Conservation (phyloP, 2,329 filamentous ascomycete species). For the Zymoseptoria brevis region DNA sequence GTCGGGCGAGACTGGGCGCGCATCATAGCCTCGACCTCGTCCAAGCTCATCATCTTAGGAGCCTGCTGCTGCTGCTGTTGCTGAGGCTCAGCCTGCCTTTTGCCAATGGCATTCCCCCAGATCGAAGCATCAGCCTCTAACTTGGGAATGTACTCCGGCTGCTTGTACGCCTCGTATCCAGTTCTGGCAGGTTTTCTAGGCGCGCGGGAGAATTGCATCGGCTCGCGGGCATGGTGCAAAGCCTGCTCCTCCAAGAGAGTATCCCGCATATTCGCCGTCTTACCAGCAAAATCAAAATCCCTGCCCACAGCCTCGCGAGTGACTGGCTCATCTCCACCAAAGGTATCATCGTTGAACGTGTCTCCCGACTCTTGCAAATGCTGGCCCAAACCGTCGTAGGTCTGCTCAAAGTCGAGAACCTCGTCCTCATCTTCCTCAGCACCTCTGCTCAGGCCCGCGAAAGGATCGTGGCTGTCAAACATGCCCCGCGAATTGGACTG, state of each 20-base stretch:
- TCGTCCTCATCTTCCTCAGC: conserved; percentile 48
- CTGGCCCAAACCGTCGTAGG: conserved; percentile 89
- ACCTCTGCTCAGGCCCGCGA: conserved; percentile 65
- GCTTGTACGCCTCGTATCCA: conserved; percentile 87
- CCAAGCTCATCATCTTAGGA: conserved; percentile 86
- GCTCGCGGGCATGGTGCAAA: conserved; percentile 68
- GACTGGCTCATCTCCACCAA: conserved; percentile 46
- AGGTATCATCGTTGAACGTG: conserved; percentile 95
- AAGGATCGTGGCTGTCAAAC: conserved; percentile 68
- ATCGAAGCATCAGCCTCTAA: conserved; percentile 88
- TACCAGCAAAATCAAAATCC: conserved; percentile 95
- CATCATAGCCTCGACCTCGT: conserved; percentile 95
- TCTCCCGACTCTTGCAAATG: conserved; percentile 87
- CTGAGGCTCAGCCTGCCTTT: conserved; percentile 31
- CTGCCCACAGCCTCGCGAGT: conserved; percentile 59
- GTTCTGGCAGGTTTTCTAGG: conserved; percentile 57
- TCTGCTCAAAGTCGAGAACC: conserved; percentile 85
- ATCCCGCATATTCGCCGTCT: conserved; percentile 77
- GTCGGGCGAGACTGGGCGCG: conserved; percentile 53
- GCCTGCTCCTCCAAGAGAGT: conserved; percentile 87
- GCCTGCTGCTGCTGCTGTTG: conserved; percentile 25
- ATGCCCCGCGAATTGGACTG: conserved; percentile 55
- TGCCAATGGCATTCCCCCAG: conserved; percentile 71
- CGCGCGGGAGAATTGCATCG: conserved; percentile 43
- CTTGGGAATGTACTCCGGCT: conserved; percentile 76